phyloP scores from a whole-genome alignment of 306 rosid species.

The Pueraria montana region DNA sequence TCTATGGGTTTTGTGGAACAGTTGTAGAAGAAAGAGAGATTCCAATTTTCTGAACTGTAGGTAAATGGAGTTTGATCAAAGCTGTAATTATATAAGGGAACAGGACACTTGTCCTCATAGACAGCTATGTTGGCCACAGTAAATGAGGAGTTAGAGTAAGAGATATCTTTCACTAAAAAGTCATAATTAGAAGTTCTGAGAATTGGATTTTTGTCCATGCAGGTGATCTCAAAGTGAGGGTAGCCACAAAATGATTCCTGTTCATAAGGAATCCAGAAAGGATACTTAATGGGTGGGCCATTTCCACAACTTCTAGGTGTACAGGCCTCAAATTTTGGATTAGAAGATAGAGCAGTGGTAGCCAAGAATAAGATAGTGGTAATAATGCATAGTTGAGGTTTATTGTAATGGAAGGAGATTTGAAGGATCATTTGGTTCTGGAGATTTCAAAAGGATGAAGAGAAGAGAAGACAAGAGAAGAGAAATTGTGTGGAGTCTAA shows the following conservation, averaged over 20 bases:
- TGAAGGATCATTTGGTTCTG: slow-evolving; percentile 52
- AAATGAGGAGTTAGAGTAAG: slow-evolving; percentile 62
- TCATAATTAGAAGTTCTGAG: slow-evolving; percentile 60
- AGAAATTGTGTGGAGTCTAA: neutral
- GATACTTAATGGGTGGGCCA: slow-evolving; percentile 64
- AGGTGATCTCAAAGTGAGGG: slow-evolving; percentile 62
- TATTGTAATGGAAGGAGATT: slow-evolving; percentile 41
- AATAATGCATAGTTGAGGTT: slow-evolving; percentile 38
- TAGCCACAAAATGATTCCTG: slow-evolving; percentile 70
- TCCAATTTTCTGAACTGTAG: slow-evolving; percentile 43
- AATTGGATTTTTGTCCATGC: slow-evolving; percentile 58
- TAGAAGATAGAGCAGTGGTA: slow-evolving; percentile 37
- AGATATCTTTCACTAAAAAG: slow-evolving; percentile 59
- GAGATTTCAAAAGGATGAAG: slow-evolving; percentile 35
- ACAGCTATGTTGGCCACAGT: slow-evolving; percentile 49
- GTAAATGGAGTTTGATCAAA: slow-evolving; percentile 61
- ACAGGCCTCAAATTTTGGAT: slow-evolving; percentile 60
- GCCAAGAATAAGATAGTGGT: slow-evolving; percentile 41
- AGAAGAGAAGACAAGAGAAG: slow-evolving; percentile 47
- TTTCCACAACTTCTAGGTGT: slow-evolving; percentile 63
- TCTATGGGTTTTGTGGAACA: slow-evolving; percentile 60
- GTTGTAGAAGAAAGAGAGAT: slow-evolving; percentile 68
- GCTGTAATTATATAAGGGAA: slow-evolving; percentile 61
- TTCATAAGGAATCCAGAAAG: too few relatives aligned
- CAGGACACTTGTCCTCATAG: slow-evolving; percentile 59